These are phyloP conservation scores for Tetrapyrgos nigripes DNA, from an alignment of 1,284 basidiomycete species.

Conservation along the genomic window DNA sequence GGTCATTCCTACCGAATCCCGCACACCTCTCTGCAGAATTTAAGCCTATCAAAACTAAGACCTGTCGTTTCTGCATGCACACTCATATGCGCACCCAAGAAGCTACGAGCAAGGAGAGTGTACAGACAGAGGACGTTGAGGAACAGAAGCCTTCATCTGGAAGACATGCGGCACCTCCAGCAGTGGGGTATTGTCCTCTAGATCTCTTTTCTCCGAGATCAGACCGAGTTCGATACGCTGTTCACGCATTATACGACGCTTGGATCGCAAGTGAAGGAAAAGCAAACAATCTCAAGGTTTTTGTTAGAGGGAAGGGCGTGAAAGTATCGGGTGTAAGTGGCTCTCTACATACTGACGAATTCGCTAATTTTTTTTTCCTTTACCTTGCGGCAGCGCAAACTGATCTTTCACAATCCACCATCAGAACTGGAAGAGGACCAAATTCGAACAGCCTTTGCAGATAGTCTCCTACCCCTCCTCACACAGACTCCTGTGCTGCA, in stretches of 20 bases:
- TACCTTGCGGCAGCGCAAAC: constrained; percentile 10
- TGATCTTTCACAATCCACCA: constrained; percentile 28
- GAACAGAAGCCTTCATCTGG: constrained; percentile 41
- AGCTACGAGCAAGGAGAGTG: too few relatives aligned
- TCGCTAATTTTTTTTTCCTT: constrained; percentile 7
- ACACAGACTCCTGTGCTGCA: constrained; percentile 60
- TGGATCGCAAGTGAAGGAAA: constrained; percentile 71
- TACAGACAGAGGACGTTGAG: neutral
- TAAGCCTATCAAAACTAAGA: constrained; percentile 64
- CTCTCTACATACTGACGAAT: neutral
- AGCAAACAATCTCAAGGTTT: constrained; percentile 84
- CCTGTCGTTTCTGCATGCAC: constrained; percentile 92
- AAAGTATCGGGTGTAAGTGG: constrained; percentile 63
- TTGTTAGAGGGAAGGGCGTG: constrained; percentile 62
- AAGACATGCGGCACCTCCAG: constrained; percentile 42
- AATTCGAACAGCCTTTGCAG: constrained; percentile 49
- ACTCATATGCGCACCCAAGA: constrained; percentile 49
- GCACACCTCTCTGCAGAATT: constrained; percentile 64
- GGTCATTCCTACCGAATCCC: constrained; percentile 84
- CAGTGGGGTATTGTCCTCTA: constrained; percentile 80
- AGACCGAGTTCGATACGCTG: constrained; percentile 62
- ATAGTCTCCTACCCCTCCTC: constrained; percentile 58
- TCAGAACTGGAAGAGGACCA: constrained; percentile 18
- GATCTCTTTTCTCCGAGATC: constrained; percentile 83
- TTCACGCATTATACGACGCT: constrained; percentile 73